These are phyloP conservation scores for Colletotrichum eleusines DNA, from an alignment of 2,329 filamentous ascomycete species.

Conservation along the genomic window DNA sequence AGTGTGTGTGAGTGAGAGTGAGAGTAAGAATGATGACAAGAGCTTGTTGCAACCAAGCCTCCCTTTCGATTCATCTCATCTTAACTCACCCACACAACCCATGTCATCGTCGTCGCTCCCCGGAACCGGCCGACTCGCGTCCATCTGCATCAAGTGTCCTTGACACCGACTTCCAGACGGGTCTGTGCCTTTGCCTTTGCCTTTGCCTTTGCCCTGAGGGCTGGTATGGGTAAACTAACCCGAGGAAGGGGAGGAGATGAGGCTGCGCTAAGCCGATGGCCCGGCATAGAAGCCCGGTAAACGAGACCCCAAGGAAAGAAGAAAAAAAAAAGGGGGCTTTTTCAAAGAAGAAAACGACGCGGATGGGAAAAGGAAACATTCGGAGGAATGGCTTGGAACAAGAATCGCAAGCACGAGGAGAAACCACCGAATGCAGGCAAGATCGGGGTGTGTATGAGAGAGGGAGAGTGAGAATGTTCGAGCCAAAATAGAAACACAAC, in stretches of 20 bases:
- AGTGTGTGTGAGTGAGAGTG: background rate
- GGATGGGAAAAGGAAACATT: no score
- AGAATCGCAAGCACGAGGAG: background rate
- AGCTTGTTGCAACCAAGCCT: background rate
- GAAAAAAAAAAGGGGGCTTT: background rate
- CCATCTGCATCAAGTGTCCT: constrained; percentile 5
- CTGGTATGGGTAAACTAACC: no score
- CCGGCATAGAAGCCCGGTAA: constrained; percentile 24
- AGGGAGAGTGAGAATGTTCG: background rate
- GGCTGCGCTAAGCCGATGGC: constrained; percentile 9
- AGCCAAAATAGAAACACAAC: constrained; percentile 3
- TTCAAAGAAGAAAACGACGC: background rate
- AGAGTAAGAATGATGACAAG: background rate
- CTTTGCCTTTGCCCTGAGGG: constrained; percentile 12
- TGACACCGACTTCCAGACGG: background rate
- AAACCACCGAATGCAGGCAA: background rate
- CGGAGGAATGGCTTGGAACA: background rate
- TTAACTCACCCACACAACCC: constrained; percentile 2
- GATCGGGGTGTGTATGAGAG: background rate
- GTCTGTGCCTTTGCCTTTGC: constrained; percentile 12
- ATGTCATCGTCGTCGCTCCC: background rate
- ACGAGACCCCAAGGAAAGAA: constrained; percentile 1
- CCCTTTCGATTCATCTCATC: background rate
- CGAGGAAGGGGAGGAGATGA: background rate
- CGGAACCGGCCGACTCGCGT: background rate